phyloP scores from a whole-genome alignment of 345 rosid species.

The Citrus unshiu region DNA sequence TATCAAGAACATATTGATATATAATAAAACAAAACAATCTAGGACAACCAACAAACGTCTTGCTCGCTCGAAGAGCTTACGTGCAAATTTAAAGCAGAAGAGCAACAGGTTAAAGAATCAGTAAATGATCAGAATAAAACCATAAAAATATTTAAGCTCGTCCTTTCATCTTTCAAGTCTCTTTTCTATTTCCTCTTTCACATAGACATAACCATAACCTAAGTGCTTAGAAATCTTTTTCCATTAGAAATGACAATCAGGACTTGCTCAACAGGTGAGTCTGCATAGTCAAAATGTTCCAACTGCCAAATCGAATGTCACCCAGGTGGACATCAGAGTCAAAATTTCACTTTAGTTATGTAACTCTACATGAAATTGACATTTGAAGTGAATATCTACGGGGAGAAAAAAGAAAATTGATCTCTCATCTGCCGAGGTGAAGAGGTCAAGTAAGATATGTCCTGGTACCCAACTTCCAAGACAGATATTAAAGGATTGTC shows the following conservation, averaged over 20 bases:
- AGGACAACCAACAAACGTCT: not conserved
- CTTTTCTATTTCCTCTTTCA: not conserved
- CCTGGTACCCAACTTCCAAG: not conserved
- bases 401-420: not conserved
- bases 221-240: not conserved
- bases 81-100: not conserved
- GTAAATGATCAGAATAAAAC: not conserved
- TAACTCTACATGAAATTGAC: not conserved
- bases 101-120: not conserved
- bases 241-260: not conserved
- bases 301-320: not conserved
- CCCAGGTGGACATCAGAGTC: not conserved
- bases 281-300: not conserved
- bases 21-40: not conserved
- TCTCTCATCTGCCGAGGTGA: not conserved
- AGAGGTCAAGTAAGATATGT: not conserved
- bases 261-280: not conserved
- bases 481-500: not conserved
- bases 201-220: not conserved
- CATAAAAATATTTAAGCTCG: not conserved
- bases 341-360: not conserved
- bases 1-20: not conserved
- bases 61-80: not conserved
- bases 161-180: not conserved
- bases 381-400: not conserved